Evolutionary conservation across 176 grass and related monocot species (phyloP), one percentile per base, ranked within the genome.

Genomic region (Musa schizocarpa): DNA sequence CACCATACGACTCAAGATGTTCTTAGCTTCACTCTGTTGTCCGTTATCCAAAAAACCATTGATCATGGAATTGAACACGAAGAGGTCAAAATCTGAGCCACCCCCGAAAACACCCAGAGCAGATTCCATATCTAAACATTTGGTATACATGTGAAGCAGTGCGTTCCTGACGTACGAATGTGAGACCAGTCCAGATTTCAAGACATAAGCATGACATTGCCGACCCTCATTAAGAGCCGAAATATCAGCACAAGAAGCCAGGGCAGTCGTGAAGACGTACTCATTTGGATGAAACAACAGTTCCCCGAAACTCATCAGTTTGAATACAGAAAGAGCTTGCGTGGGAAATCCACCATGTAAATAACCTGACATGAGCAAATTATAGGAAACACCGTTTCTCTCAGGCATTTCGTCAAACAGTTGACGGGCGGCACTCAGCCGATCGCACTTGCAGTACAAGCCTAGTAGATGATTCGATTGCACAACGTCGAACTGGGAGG

Each of bases 51-150:
- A 82, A 76, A 87, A 92, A 8, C 92, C 92, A 66, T 81, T 96
- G 62, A 92, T 86, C 86, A 96, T 87, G 2, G 88, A 96, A 69
- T 91, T 91, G 52, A 85, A 87, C 0, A 84, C 54, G 48, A 84
- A 89, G 3, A 77, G 80, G 53, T 89, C 62, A 22, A 96, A 89
- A 79, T 74, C 65, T 9, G 79, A 75, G 0, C 85, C 13, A 11
- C 2, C 87, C 52, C 78, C 48, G 13, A 92, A 96, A 29, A 86
- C 72, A 77, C 79, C 79, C 0, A 73, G 52, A 0, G 85, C 91
- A 24, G 80, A 81, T 50, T 88, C 76, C 85, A 95, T 86, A 8
- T 70, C 65, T 3, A 75, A 78, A 50, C 84, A 86, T 75, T 84
- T 82, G 23, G 81, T 84, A 67, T 95, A 91, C 92, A 96, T 86